phyloP scores from a whole-genome alignment of 2,329 filamentous ascomycete species.

The Cladobotryum mycophilum region DNA sequence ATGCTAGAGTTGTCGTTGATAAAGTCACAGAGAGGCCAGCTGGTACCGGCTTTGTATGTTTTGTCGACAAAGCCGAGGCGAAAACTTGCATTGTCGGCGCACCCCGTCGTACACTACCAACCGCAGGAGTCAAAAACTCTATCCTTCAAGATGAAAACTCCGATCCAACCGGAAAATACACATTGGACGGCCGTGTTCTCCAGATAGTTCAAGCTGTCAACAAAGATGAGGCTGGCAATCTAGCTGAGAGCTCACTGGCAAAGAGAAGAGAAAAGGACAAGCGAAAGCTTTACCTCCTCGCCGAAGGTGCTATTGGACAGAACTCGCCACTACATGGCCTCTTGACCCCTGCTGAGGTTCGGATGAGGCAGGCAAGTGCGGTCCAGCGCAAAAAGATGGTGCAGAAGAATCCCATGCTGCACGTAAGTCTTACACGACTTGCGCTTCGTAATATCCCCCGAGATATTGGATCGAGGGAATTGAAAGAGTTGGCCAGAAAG shows the following conservation, averaged over 20 bases:
- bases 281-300: constrained; percentile 78
- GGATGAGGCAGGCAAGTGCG: constrained; percentile 80
- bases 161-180: constrained; percentile 80
- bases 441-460: constrained; percentile 88
- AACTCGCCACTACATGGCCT: constrained; percentile 71
- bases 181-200: constrained; percentile 80
- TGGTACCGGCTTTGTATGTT: constrained; percentile 93
- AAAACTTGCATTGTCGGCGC: constrained; percentile 69
- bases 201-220: constrained; percentile 80
- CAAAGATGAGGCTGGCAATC: constrained; percentile 68
- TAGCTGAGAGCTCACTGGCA: constrained; percentile 63
- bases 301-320: constrained; percentile 75
- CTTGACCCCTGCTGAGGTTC: constrained; percentile 72
- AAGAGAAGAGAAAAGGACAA: constrained; percentile 74
- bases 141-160: constrained; percentile 80
- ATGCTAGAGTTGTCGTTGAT: constrained; percentile 88
- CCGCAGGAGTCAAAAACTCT: constrained; percentile 61
- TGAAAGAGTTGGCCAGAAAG: constrained; percentile 85
- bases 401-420: constrained; percentile 81
- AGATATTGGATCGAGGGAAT: constrained; percentile 73
- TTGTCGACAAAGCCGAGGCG: constrained; percentile 70
- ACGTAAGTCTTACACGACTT: constrained; percentile 82
- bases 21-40: constrained; percentile 76
- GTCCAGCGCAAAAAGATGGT: constrained; percentile 87
- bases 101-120: constrained; percentile 50